Conservation (phyloP, 371 early-diverging fungal species). For the Dichotomocladium elegans region DNA sequence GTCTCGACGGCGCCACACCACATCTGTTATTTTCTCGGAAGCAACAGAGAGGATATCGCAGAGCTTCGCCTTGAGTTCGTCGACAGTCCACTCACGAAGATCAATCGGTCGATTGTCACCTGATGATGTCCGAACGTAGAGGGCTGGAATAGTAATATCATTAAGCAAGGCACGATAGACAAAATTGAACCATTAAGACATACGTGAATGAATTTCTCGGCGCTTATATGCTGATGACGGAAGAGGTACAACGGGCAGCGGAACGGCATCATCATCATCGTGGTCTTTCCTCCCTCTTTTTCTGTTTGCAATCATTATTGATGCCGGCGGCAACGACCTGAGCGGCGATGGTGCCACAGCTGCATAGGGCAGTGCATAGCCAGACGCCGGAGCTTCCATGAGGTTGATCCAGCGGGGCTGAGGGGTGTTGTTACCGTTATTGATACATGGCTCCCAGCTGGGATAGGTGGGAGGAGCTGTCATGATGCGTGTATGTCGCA, state of each 20-base stretch:
- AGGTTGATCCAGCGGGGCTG: no score
- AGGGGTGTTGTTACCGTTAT: not conserved
- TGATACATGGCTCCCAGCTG: slow-evolving; percentile 6
- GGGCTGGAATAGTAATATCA: slow-evolving; percentile 10
- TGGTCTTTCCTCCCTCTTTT: no score
- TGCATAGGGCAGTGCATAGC: not conserved
- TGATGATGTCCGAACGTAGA: slow-evolving; percentile 11
- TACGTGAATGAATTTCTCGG: no score
- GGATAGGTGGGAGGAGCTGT: slow-evolving; percentile 21
- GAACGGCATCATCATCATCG: no score
- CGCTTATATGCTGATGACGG: no score
- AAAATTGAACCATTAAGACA: no score
- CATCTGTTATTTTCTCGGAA: not conserved
- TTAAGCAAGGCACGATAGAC: slow-evolving; percentile 3
- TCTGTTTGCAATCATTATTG: no score
- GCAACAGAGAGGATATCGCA: not conserved
- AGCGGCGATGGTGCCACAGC: not conserved
- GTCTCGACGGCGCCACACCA: slow-evolving; percentile 1
- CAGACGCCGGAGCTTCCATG: not conserved
- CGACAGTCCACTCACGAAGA: not conserved
- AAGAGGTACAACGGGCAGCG: no score
- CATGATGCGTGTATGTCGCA: slow-evolving; percentile 24
- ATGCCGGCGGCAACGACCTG: no score
- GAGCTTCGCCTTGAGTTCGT: not conserved
- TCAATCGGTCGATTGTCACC: slow-evolving; percentile 1